A percentile compares a stretch with the other conserved stretches of the same genome.
Evolutionary conservation across 176 grass and related monocot species (phyloP).

Genomic region (Oropetium thomaeum): DNA sequence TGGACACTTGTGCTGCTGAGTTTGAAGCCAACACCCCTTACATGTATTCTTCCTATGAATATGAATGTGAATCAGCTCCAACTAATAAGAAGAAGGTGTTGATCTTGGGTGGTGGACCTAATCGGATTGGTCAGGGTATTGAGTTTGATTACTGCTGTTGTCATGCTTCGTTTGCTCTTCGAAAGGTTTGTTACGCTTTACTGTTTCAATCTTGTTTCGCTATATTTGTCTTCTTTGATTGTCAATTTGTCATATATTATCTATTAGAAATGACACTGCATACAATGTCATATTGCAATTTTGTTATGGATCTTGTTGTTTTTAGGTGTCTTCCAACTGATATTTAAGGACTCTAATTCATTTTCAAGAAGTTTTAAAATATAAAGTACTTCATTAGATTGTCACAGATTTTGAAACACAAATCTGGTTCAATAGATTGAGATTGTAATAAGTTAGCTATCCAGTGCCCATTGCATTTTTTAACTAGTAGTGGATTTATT

Average conservation of each 20-base stretch:
- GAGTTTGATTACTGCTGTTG: conserved; percentile 99
- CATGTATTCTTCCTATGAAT: conserved; percentile 98
- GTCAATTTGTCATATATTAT: not conserved
- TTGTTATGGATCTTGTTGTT: not conserved
- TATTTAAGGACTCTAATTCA: not conserved
- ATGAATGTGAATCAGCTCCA: conserved; percentile 87
- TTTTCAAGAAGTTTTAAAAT: not conserved
- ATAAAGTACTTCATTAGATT: not conserved
- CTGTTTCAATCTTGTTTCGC: not conserved
- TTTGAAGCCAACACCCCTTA: conserved; percentile 99
- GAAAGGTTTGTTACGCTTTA: conserved; percentile 51
- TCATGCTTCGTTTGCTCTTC: conserved; percentile 96
- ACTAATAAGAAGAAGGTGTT: conserved; percentile 89
- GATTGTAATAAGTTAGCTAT: not conserved
- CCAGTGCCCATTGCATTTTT: not conserved
- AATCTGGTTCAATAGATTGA: not conserved
- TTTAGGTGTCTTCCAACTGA: not conserved
- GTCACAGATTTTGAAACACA: not conserved
- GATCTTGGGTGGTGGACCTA: conserved; percentile 97
- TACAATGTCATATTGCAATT: not conserved
- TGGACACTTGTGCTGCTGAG: conserved; percentile 98
- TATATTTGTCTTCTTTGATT: not conserved
- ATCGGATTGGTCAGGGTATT: conserved; percentile 95
- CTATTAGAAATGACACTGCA: not conserved
- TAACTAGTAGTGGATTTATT: not conserved